Percentiles rank a stretch among this genome's conserved stretches.
phyloP scores from a whole-genome alignment of 345 rosid genomes.

The Bretschneidera sinensis region DNA sequence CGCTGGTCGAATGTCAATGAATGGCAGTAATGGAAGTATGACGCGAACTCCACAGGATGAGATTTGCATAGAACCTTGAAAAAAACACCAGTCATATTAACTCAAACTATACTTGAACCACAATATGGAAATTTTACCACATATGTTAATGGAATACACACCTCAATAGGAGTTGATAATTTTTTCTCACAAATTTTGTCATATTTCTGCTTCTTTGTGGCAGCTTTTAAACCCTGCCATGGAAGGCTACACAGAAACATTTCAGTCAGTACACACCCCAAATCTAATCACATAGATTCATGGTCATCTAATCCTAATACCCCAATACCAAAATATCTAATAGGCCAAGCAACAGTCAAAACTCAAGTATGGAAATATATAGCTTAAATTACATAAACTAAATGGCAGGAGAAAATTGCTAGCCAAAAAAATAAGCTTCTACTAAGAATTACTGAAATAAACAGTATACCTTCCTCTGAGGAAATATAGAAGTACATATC shows the following conservation, averaged over 20 bases:
- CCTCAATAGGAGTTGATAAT: conserved; percentile 89
- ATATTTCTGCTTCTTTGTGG: conserved; percentile 82
- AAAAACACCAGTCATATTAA: neutral
- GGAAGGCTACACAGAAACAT: conserved; percentile 57
- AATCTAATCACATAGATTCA: no score
- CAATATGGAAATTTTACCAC: neutral
- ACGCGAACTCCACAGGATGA: conserved; percentile 84
- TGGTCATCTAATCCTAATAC: neutral
- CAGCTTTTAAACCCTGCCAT: conserved; percentile 91
- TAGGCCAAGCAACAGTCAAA: neutral
- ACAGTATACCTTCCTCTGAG: conserved; percentile 81
- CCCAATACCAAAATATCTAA: neutral
- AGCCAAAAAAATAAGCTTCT: neutral
- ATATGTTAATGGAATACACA: conserved; percentile 16
- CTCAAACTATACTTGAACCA: neutral
- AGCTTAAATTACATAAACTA: no score
- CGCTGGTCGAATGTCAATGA: conserved; percentile 84
- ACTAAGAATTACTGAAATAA: neutral
- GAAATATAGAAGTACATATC: conserved; percentile 70
- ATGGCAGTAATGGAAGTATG: conserved; percentile 86
- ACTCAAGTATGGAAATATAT: no score
- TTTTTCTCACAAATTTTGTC: conserved; percentile 88
- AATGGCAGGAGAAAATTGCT: no score
- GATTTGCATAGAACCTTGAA: conserved; percentile 72
- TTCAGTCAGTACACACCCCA: no score